These are phyloP conservation scores for Sclerotinia spermophila DNA, from an alignment of 2,329 filamentous ascomycete genomes.

Conservation along the genomic window DNA sequence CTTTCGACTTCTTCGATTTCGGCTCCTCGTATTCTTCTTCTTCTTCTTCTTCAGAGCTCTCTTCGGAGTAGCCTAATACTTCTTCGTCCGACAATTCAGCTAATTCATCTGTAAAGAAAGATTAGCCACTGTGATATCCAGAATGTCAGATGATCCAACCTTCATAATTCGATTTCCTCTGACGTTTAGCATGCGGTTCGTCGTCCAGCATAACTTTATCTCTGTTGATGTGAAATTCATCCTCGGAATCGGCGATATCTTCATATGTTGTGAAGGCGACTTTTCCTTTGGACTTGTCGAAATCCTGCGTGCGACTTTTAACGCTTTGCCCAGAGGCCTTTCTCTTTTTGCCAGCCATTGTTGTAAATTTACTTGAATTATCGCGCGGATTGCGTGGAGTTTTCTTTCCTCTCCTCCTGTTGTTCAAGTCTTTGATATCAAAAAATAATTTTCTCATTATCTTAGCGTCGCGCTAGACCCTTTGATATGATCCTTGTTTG, in stretches of 20 bases:
- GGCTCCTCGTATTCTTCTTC: conserved; percentile 31
- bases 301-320: neutral
- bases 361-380: neutral
- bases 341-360: conserved; percentile 20
- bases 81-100: conserved; percentile 62
- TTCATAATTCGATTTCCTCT: conserved; percentile 67
- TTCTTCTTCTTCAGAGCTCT: conserved; percentile 41
- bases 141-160: conserved; percentile 39
- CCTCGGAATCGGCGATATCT: conserved; percentile 89
- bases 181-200: conserved; percentile 71
- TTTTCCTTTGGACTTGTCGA: conserved; percentile 33
- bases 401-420: neutral
- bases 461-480: conserved; percentile 16
- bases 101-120: conserved; percentile 43
- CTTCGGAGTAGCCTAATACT: conserved; percentile 49
- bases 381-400: neutral
- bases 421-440: conserved; percentile 6
- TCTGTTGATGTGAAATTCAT: conserved; percentile 84
- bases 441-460: conserved; percentile 21
- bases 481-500: neutral
- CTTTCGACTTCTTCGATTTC: conserved; percentile 44
- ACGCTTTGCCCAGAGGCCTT: conserved; percentile 12
- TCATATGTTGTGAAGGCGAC: conserved; percentile 54
- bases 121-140: neutral
- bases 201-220: conserved; percentile 87